Evolutionary conservation across 148 eudicot species (phyloP), one percentile per base, ranked within the genome.

Genomic region (Rhododendron kiyosumense): DNA sequence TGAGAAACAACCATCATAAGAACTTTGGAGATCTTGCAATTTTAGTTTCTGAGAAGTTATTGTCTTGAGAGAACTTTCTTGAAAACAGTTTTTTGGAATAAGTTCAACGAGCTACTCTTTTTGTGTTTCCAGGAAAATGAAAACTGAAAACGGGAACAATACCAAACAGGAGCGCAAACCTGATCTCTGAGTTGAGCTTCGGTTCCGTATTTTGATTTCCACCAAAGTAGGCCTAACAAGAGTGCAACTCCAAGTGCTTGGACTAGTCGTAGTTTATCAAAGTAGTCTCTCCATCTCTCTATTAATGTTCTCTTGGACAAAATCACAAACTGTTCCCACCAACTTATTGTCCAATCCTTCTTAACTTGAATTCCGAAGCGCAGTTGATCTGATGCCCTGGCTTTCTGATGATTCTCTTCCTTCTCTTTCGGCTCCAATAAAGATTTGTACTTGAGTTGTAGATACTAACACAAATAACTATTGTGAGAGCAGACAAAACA

Each of bases 171-270:
- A 3, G 7, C 1, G 24, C 34, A 89, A 5, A 93, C 99, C 92
- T 97, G 99, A 94, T 97, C 99, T 89, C 99, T 84, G 24, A 97
- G 99, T 61, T 93, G 96, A 86, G 98, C 98, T 81, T 97, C 99
- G 0, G 94, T 97, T 46, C 41, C 79, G 67, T 85, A 88, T 82
- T 85, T 91, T 46, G 99, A 97, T 89, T 94, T 97, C 96, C 98
- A 95, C 99, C 99, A 97, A 34, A 97, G 96, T 85, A 97, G 96
- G 75, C 99, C 99, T 81, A 97, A 86, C 76, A 97, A 87, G 36
- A 93, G 84, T 48, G 98, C 96, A 48, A 95, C 98, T 8, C 98
- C 98, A 54, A 95, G 87, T 9, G 99, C 78, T 83, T 97, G 99
- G 85, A 94, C 85, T 45, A 97, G 79, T 49, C 99, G 85, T 28